Conservation (phyloP, 164 flowering plant genomes). For the Euptelea pleiosperma region DNA sequence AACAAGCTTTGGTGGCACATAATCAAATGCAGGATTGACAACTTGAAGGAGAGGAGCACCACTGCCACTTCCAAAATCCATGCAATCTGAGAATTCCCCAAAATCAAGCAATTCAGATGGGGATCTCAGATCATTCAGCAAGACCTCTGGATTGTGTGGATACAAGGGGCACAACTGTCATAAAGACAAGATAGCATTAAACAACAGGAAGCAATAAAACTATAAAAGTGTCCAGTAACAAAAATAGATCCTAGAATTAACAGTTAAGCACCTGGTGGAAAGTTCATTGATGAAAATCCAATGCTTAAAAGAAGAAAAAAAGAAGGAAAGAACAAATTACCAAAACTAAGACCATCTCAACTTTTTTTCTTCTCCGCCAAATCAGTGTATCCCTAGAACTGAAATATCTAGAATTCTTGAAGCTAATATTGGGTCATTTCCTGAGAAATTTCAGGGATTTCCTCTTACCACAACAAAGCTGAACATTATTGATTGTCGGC, state of each 20-base stretch:
- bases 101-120: conserved; percentile 96
- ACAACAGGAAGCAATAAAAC: too few relatives aligned
- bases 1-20: conserved; percentile 97
- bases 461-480: too few relatives aligned
- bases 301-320: background rate
- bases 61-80: conserved; percentile 76
- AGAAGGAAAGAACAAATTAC: background rate
- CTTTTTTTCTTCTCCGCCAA: background rate
- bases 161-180: conserved; percentile 92
- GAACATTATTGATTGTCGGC: too few relatives aligned
- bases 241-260: background rate
- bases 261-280: background rate
- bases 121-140: conserved; percentile 90
- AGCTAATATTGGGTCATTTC: too few relatives aligned
- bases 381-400: too few relatives aligned
- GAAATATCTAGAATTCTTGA: too few relatives aligned
- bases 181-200: conserved; percentile 7
- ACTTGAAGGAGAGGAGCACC: conserved; percentile 89
- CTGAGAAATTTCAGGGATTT: too few relatives aligned
- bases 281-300: conserved; percentile 1
- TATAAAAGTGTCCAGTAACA: background rate
- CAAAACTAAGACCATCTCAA: background rate
- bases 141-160: conserved; percentile 96
- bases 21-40: conserved; percentile 96
- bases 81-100: conserved; percentile 95